Percentiles rank a stretch among this genome's conserved stretches.
These are phyloP conservation scores for Cordia subcordata DNA, from an alignment of 257 asterid species.

Conservation along the genomic window DNA sequence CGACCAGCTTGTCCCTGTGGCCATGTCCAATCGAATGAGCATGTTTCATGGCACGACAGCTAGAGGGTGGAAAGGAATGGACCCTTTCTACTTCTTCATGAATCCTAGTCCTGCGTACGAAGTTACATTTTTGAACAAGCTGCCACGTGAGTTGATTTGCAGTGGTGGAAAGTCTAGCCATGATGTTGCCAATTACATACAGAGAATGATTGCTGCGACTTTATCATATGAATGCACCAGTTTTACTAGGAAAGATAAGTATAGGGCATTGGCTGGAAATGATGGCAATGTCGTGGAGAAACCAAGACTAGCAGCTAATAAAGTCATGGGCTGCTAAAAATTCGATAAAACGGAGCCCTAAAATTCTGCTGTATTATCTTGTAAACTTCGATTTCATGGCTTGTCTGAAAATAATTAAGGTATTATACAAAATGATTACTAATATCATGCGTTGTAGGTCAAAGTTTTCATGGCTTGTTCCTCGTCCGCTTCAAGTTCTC, in stretches of 20 bases:
- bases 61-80: slow-evolving; percentile 85
- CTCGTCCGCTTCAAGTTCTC: no score
- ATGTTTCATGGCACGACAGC: slow-evolving; percentile 90
- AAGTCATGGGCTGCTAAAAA: slow-evolving; percentile 20
- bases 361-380: no score
- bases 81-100: slow-evolving; percentile 79
- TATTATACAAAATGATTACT: no score
- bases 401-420: no score
- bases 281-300: slow-evolving; percentile 55
- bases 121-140: slow-evolving; percentile 59
- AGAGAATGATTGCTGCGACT: slow-evolving; percentile 55
- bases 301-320: slow-evolving; percentile 15
- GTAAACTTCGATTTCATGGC: no score
- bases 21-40: slow-evolving; percentile 56
- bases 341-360: no score
- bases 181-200: slow-evolving; percentile 76
- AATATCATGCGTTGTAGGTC: no score
- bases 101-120: slow-evolving; percentile 79
- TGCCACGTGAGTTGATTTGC: slow-evolving; percentile 47
- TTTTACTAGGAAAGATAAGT: slow-evolving; percentile 85
- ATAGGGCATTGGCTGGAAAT: slow-evolving; percentile 67
- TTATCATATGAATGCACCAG: slow-evolving; percentile 65
- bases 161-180: slow-evolving; percentile 66
- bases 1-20: slow-evolving; percentile 68
- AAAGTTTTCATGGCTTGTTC: no score